Evolutionary conservation across 768 basidiomycete genomes (phyloP), one percentile per base, ranked within the genome.

Genomic region (Tricholoma sp.): DNA sequence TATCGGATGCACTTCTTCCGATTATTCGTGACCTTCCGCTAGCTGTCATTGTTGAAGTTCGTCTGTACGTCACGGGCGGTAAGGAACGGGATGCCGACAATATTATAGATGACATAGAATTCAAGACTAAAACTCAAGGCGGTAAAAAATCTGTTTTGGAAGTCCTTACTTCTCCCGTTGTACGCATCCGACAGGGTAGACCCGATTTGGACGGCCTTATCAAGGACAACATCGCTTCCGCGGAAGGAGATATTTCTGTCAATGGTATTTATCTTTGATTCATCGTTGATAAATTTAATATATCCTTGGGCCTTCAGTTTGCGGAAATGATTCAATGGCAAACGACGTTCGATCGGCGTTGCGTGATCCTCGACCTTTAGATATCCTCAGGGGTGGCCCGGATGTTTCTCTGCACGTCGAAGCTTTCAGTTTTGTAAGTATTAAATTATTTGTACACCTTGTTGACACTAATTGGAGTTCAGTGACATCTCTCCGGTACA

Each of bases 161-260:
- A 41, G 4, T 41, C 14, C 39, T 41, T n/a, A 18, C 5, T 3
- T 41, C 39, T 18, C 58, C 63, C n/a, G 52, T 54, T 5, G 66
- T 77, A 3, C 61, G 57, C 12, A 46, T 76, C 14, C 59, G 67
- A 31, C 58, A 63, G 0, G 79, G 81, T 1, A 66, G 82, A 1
- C 80, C 82, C 0, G 74, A 82, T 54, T 41, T 83, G 2, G 52
- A 63, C 6, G 59, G 60, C 34, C 61, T 77, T 0, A 34, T 78
- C 19, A 50, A 54, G 0, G 71, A 72, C 6, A 71, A 76, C 49
- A 66, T 71, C 19, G 61, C 54, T 6, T 57, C 56, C 16, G 64
- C 67, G 12, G 55, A 58, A 2, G 72, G 76, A 19, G 62, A 67
- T n/a, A 63, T 76, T 62, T 72, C 74, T 19, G 76, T 79, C 7